Evolutionary conservation across 2,329 filamentous ascomycete genomes (phyloP), one percentile per base, ranked within the genome.

Genomic region (Clarireedia monteithiana): DNA sequence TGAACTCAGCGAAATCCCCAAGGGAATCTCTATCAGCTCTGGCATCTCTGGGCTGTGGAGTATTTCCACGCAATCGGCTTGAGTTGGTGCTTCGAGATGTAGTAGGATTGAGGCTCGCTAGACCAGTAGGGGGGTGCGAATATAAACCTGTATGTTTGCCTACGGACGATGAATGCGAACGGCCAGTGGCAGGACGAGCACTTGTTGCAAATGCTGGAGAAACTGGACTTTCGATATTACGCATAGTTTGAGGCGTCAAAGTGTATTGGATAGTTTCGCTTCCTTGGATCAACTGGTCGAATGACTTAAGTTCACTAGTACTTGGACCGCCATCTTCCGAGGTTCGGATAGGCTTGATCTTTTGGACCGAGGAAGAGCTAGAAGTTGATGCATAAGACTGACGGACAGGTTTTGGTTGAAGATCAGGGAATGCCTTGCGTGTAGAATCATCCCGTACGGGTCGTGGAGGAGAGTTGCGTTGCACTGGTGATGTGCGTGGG

Each of bases 1-100:
- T 89, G 68, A 96, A 96, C 58, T 95, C 87, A 23, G 90, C 88
- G 72, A 96, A 89, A 65, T 96, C 91, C 47, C 84, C 78, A 7
- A 86, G 82, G 0, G 89, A 89, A 59, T 91, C 87, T 5, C 78
- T 76, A 9, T 83, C 78, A 7, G 88, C 76, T 59, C 86, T 81
- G 1, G 90, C 84, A 62, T 96, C 91, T 60, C 91, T 81, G 24
- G 90, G 83, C 52, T 68, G 64, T 49, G 65, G 60, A 44, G 55
- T 56, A 55, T 63, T 65, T 3, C 61, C 50, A 17, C 65, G 61
- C 6, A 61, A 17, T 50, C 58, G 63, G 23, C 65, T 59, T 14
- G 57, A 63, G 7, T 57, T 58, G 4, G 53, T n/a, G 9, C 44
- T n/a, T 51, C 51, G 42, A 6, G 38, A 44, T 4, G 24, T 27